Evolutionary conservation across 2,329 filamentous ascomycete species (phyloP).

Genomic region (Aureobasidium mangrovei): DNA sequence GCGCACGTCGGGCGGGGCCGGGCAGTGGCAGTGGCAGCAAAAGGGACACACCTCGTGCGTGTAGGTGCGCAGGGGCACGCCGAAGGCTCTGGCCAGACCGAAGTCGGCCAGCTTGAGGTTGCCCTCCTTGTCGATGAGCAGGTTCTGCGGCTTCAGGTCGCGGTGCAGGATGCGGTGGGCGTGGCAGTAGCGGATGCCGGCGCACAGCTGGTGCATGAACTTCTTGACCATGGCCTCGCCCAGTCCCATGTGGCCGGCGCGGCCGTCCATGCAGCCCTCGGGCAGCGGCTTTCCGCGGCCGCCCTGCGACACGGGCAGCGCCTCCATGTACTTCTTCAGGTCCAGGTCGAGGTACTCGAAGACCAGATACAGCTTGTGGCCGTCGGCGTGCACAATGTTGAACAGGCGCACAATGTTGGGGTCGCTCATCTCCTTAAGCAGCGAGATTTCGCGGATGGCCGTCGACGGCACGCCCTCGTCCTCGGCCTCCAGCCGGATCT

Average conservation of each 20-base stretch:
- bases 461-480: conserved; percentile 90
- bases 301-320: conserved; percentile 73
- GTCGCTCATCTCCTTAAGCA: conserved; percentile 90
- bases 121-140: conserved; percentile 88
- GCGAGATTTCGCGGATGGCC: conserved; percentile 86
- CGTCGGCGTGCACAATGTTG: conserved; percentile 91
- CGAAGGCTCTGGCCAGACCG: conserved; percentile 83
- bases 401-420: conserved; percentile 79
- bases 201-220: conserved; percentile 83
- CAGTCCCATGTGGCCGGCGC: conserved; percentile 59
- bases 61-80: conserved; percentile 82
- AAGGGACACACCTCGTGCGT: conserved; percentile 62
- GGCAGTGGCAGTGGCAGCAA: background rate
- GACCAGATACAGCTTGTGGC: conserved; percentile 89
- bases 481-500: conserved; percentile 89
- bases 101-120: conserved; percentile 91
- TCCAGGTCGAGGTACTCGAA: conserved; percentile 88
- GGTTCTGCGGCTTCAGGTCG: conserved; percentile 91
- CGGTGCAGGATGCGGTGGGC: conserved; percentile 96
- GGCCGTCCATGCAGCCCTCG: conserved; percentile 54
- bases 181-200: conserved; percentile 96
- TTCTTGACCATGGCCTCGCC: conserved; percentile 77
- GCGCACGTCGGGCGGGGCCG: background rate
- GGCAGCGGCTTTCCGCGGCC: conserved; percentile 79
- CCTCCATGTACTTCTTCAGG: conserved; percentile 94